A percentile compares a stretch with the other conserved stretches of the same genome.
Evolutionary conservation across 148 eudicot species (phyloP).

Genomic region (Fagopyrum homotropicum): DNA sequence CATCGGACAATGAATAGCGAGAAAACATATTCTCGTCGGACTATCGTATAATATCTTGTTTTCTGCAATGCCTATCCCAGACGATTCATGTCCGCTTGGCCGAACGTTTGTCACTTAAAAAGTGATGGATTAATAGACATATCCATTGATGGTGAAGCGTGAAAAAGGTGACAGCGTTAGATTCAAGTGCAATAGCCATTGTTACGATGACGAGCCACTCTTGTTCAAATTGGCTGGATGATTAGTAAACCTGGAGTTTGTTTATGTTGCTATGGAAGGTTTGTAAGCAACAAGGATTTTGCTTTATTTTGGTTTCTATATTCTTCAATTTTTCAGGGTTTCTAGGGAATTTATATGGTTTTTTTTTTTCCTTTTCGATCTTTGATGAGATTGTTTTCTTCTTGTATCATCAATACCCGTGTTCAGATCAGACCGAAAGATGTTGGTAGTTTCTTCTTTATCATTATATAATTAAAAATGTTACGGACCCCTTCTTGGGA

Average conservation of each 20-base stretch:
- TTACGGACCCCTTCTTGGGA: not conserved
- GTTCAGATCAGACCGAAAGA: not conserved
- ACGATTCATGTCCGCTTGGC: not conserved
- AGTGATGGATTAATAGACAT: not conserved
- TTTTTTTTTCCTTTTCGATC: not conserved
- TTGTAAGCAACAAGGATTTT: conserved; percentile 11
- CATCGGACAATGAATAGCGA: too few relatives aligned
- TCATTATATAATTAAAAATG: not conserved
- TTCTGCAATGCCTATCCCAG: not conserved
- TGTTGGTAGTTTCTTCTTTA: not conserved
- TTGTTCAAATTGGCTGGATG: not conserved
- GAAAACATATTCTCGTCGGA: not conserved
- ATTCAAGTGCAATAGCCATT: not conserved
- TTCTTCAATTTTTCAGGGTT: not conserved
- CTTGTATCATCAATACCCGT: not conserved
- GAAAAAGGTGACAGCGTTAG: not conserved
- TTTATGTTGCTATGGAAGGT: conserved; percentile 1
- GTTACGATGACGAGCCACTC: not conserved
- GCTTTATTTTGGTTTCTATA: not conserved
- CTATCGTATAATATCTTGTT: not conserved
- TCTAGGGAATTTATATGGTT: not conserved
- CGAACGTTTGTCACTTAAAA: not conserved
- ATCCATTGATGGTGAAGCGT: not conserved
- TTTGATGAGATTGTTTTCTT: conserved; percentile 7
- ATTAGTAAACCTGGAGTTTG: not conserved